Evolutionary conservation across 768 basidiomycete genomes (phyloP), one percentile per base, ranked within the genome.

Genomic region (Suillus discolor): DNA sequence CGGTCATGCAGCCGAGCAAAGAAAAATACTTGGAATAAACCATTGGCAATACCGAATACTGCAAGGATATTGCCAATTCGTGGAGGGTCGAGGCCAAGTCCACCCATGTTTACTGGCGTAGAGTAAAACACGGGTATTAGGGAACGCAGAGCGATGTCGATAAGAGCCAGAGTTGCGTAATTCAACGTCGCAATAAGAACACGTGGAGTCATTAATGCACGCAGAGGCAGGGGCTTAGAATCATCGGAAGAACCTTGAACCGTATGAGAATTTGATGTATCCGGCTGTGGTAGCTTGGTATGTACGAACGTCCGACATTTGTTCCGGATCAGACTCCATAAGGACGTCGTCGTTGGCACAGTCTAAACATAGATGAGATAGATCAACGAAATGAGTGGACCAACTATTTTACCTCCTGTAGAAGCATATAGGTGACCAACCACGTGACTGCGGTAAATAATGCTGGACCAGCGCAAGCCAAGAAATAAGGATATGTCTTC

Each of bases 401-500:
- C 31, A 4, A 31, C n/a, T 12, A 57, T 31, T 25, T 20, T 44
- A 81, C 81, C 77, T 89, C 89, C 67, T 85, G 82, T 12, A 90
- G 77, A 71, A 81, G 85, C 15, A 84, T 57, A 45, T 79, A 74
- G 0, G 83, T 80, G 15, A 86, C 72, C 13, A 83, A 51, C 80
- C 82, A 85, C 6, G 82, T 82, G 18, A 86, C 12, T 13, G 75
- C 71, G 1, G 86, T 77, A 69, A 86, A 86, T 0, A 85, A 83
- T 2, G 85, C 87, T 4, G 86, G 80, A 16, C 87, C 82, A 20
- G 87, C 81, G 68, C 88, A 89, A 6, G 89, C 84, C 42, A 90
- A 79, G 73, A 89, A 89, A 75, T 92, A 91, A 1, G 90, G 89
- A 72, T 87, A 87, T 34, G 81, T 74, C 68, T 79, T 80, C 82